phyloP scores from a whole-genome alignment of 2,329 filamentous ascomycete species.

The Davidsoniella neocaledoniae region DNA sequence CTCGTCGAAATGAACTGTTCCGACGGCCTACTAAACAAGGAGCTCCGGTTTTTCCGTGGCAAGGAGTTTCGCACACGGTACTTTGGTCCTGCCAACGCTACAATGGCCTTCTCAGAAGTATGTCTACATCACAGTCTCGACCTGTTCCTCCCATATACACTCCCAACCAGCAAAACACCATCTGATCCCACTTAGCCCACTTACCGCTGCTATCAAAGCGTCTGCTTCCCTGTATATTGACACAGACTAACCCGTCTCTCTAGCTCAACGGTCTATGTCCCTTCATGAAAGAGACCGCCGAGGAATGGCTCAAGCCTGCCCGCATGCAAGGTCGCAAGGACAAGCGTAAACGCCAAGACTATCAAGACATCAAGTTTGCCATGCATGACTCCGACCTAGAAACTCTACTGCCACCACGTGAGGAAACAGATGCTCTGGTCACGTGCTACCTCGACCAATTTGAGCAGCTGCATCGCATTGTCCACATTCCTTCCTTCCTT shows the following conservation, averaged over 20 bases:
- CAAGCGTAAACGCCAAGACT: conserved; percentile 33
- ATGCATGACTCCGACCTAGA: conserved; percentile 34
- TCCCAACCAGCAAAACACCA: too few species aligned
- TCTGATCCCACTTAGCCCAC: too few species aligned
- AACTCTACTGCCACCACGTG: conserved; percentile 29
- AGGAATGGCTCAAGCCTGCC: conserved; percentile 43
- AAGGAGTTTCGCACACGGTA: conserved; percentile 44
- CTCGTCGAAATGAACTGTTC: conserved; percentile 24
- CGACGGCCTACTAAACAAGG: conserved; percentile 23
- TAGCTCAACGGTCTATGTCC: conserved; percentile 36
- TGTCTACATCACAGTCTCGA: conserved; percentile 5
- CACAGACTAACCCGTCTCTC: too few species aligned
- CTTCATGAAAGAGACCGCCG: conserved; percentile 46
- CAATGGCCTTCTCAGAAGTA: conserved; percentile 40
- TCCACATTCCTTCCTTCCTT: conserved; percentile 42
- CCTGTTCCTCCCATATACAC: too few species aligned
- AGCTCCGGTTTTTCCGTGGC: conserved; percentile 40
- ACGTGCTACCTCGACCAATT: conserved; percentile 37
- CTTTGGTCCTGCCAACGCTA: conserved; percentile 43
- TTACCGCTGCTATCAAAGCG: not conserved
- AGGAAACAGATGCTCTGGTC: conserved; percentile 32
- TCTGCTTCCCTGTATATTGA: conserved; percentile 6
- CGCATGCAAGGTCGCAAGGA: conserved; percentile 40
- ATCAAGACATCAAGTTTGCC: conserved; percentile 32
- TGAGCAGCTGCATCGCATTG: conserved; percentile 38